Percentiles rank a stretch among this genome's conserved stretches.
Conservation (phyloP, 352 stramenopile species). For the Phytophthora sp. region DNA sequence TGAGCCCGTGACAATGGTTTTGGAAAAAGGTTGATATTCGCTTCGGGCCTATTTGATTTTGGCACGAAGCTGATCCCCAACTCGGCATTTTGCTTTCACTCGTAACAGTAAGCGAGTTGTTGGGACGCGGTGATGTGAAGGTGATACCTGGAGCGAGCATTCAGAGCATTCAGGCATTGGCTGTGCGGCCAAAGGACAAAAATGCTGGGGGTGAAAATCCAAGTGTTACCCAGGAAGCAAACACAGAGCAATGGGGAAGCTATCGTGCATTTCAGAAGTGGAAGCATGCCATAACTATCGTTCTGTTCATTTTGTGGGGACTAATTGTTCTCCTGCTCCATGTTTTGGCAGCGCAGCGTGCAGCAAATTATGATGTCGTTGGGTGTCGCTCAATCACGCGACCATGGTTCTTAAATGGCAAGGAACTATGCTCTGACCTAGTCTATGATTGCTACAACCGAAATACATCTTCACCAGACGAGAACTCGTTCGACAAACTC, state of each 20-base stretch:
- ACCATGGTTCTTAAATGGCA: constrained; percentile 27
- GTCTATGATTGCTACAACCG: constrained; percentile 19
- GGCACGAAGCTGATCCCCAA: constrained; percentile 18
- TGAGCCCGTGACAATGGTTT: background rate
- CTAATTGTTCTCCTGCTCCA: constrained; percentile 15
- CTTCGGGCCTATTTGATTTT: constrained; percentile 10
- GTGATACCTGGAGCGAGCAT: background rate
- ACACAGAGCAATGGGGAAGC: background rate
- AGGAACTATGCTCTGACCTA: constrained; percentile 23
- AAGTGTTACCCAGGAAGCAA: background rate
- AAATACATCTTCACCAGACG: constrained; percentile 5
- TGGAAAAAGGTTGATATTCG: constrained; percentile 22
- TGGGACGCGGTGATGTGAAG: background rate
- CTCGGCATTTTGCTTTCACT: constrained; percentile 19
- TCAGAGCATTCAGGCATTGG: background rate
- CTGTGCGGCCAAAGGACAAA: background rate
- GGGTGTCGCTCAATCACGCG: constrained; percentile 14
- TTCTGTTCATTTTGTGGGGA: constrained; percentile 19
- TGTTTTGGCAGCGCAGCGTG: background rate
- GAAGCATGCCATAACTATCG: constrained; percentile 9
- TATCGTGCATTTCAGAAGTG: constrained; percentile 4
- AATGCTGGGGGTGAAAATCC: background rate
- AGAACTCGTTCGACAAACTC: constrained; percentile 20
- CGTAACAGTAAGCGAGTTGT: constrained; percentile 7
- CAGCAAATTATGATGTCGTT: constrained; percentile 16